Conservation (phyloP, 192 early-diverging fungal species). For the Coemansia sp. region DNA sequence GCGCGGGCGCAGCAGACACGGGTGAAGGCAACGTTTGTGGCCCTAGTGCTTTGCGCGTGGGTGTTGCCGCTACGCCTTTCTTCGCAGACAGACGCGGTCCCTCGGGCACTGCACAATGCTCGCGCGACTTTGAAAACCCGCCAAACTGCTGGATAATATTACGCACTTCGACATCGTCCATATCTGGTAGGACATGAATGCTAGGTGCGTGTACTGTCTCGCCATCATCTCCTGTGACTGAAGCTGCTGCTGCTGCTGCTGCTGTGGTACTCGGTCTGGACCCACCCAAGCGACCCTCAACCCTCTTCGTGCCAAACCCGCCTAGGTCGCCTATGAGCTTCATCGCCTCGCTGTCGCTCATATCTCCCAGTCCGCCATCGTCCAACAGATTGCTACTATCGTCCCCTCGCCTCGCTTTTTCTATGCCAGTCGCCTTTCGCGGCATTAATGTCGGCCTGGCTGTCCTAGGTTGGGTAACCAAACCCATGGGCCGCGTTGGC, state of each 20-base stretch:
- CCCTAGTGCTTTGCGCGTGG: background rate
- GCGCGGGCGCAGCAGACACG: background rate
- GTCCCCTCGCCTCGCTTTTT: background rate
- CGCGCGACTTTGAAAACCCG: conserved; percentile 30
- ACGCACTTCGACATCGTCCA: conserved; percentile 34
- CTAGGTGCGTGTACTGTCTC: background rate
- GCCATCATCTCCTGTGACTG: background rate
- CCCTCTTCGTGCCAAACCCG: conserved; percentile 17
- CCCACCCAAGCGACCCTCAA: background rate
- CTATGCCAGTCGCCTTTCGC: background rate
- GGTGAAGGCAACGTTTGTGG: background rate
- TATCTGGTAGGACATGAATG: conserved; percentile 24
- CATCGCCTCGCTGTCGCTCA: conserved; percentile 27
- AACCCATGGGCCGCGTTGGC: background rate
- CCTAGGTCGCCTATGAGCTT: conserved; percentile 23
- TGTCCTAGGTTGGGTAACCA: background rate
- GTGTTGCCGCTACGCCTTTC: background rate
- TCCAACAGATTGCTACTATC: background rate
- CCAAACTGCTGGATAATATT: conserved; percentile 28
- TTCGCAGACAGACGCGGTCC: background rate
- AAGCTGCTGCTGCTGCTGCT: background rate
- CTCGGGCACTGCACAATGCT: background rate
- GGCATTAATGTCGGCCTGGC: background rate
- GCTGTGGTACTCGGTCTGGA: background rate
- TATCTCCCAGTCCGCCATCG: conserved; percentile 13